Base-by-base conservation (phyloP, 75 land plant genomes). In the Chamaecyparis obtusa region DNA sequence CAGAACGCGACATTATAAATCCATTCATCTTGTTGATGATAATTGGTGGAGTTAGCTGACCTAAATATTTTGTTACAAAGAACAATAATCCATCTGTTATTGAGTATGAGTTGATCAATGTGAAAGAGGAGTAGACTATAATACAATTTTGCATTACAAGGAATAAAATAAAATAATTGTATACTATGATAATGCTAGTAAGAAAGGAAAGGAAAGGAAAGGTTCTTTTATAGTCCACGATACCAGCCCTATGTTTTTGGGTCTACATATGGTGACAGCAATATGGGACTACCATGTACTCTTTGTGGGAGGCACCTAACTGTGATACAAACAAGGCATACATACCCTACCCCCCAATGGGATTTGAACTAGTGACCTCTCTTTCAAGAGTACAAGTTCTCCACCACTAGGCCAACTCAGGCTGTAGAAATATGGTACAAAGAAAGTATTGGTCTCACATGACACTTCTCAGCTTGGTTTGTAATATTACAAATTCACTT, bases 61-160 rank as follows among this genome's bases (percentile, higher is more conserved):
- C 95, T 60, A 93, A 92, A 14, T 89, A 90, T 2, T 95, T 94
- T 43, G 77, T 75, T 15, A 93, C 94, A 71, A 95, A 94, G 81
- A 93, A 94, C 41, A 39, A 95, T 88, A 95, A 95, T 88, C 84
- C 94, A 51, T 95, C 97, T 15, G 89, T 92, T 27, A 92, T 95
- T 32, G 97, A 95, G 86, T 95, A 94, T 83, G 94, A 95, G 79
- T 85, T 93, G 89, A 94, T 95, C 76, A 95, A 90, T 89, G 93
- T 95, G 2, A 90, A 85, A 55, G 96, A 92, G 39, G 93, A 91
- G 74, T 92, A 88, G 36, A 48, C 7, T 51, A 57, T 57, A 48
- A 79, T n/a, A 79, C 72, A 7, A 24, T 85, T 67, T 49, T 67
- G 56, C 84, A 89, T 85, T 41, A 48, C 6, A 44, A 80, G 49